Conservation (phyloP, 2,329 filamentous ascomycete genomes). For the Aspergillus amoenus region DNA sequence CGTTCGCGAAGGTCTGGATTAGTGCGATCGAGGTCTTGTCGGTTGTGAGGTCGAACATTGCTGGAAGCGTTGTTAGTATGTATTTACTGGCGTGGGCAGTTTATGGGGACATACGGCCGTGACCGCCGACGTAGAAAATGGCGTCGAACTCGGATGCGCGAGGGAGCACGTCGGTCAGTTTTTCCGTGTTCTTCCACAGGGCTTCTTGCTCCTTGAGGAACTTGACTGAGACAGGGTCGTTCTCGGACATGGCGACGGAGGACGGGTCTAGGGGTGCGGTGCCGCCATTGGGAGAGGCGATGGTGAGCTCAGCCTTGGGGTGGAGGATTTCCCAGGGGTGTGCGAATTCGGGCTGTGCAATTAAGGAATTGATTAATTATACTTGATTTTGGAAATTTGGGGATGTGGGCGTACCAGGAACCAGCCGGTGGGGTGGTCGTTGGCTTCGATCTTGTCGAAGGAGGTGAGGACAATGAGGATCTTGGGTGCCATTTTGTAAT, state of each 20-base stretch:
- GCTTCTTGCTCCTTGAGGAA: constrained; percentile 58
- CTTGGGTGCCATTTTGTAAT: constrained; percentile 47
- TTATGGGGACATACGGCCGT: constrained; percentile 49
- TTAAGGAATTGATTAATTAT: neutral
- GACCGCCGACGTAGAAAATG: constrained; percentile 60
- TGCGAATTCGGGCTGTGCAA: constrained; percentile 56
- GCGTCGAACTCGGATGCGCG: constrained; percentile 63
- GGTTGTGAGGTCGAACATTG: constrained; percentile 53
- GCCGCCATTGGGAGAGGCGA: constrained; percentile 64
- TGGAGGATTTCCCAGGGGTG: constrained; percentile 63
- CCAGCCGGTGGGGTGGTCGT: constrained; percentile 63
- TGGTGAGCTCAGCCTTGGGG: constrained; percentile 54
- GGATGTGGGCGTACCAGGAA: constrained; percentile 54
- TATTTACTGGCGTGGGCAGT: neutral
- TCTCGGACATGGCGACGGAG: constrained; percentile 56
- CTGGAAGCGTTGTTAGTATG: constrained; percentile 15
- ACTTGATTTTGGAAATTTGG: neutral
- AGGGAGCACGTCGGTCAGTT: constrained; percentile 57
- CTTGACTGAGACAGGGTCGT: constrained; percentile 52
- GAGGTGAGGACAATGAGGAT: constrained; percentile 72
- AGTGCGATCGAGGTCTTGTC: constrained; percentile 44
- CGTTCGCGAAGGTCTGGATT: constrained; percentile 49
- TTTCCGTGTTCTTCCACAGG: constrained; percentile 64
- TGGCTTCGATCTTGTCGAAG: constrained; percentile 47
- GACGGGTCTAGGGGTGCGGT: constrained; percentile 60